Base-by-base conservation (phyloP, 2,329 filamentous ascomycete species). In the Botrytis pseudocinerea region DNA sequence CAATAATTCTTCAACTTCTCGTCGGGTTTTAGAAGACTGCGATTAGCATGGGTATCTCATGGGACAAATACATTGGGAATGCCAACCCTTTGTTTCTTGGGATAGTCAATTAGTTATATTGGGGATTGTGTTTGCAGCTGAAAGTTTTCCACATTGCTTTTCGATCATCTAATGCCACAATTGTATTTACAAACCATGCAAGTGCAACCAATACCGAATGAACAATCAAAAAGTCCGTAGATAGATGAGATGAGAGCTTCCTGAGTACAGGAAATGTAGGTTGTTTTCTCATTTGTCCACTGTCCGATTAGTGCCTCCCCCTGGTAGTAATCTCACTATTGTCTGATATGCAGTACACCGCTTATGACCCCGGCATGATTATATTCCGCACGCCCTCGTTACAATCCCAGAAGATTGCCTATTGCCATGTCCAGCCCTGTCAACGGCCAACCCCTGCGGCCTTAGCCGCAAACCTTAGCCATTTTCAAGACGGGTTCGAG, bases 261-360 rank as follows among this genome's bases (percentile, higher is more conserved):
- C 10, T 10, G n/a, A 32, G 40, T n/a, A 16, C 1, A 54, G 25
- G 9, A 68, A 28, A 28, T 28, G 16, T 22, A 7, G 35, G 16
- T 10, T 57, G 2, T 42, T 25, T 32, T 25, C 35, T 57, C 25
- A 68, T 68, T 57, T 48, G 25, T 42, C 25, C 28, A 25, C 3
- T 68, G 35, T 42, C 16, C 35, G 65, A 57, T 57, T 28, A 57
- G 5, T 18, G 18, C 9, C 10, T 28, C 25, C 46, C 64, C 65
- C n/a, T 54, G 65, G 57, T 25, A 57, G n/a, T n/a, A 32, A 40
- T 68, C 65, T 57, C 48, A 42, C 65, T 18, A 28, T 54, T 38
- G 25, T 66, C 63, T 66, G 28, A 48, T 28, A 25, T 48, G 40
- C 35, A 68, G 32, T 54, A 28, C 35, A 40, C 64, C 46, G 5